Conservation (phyloP, 73 alveolate species). For the Tetrahymena elliotti region DNA sequence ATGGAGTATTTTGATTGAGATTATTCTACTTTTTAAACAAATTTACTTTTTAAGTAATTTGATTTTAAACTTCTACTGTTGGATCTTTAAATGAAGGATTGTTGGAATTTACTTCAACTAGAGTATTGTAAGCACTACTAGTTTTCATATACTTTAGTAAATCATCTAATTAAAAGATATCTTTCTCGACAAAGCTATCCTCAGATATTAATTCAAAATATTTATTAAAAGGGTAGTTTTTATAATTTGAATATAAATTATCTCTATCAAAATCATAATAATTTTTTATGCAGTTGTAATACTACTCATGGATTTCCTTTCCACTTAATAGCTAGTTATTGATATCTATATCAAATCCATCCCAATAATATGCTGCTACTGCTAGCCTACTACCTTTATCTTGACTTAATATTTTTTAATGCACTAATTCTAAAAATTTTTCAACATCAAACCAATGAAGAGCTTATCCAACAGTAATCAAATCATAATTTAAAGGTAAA, state of each 20-base stretch:
- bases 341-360: neutral
- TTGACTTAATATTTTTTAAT: neutral
- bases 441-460: neutral
- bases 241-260: neutral
- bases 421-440: neutral
- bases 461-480: neutral
- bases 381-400: neutral
- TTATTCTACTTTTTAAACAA: neutral
- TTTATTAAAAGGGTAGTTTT: neutral
- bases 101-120: neutral
- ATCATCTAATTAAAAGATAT: neutral
- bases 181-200: neutral
- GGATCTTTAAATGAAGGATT: neutral
- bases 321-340: neutral
- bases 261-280: neutral
- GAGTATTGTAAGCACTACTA: neutral
- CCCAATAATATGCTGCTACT: neutral
- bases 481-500: neutral
- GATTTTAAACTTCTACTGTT: neutral
- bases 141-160: neutral
- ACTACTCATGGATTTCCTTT: neutral
- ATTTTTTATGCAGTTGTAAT: neutral
- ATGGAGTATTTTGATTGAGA: neutral
- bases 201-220: neutral
- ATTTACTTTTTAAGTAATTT: neutral